Evolutionary conservation across 805 yeast genomes (phyloP), one percentile per base, ranked within the genome.

Genomic region (Saccharomyces eubayanus): DNA sequence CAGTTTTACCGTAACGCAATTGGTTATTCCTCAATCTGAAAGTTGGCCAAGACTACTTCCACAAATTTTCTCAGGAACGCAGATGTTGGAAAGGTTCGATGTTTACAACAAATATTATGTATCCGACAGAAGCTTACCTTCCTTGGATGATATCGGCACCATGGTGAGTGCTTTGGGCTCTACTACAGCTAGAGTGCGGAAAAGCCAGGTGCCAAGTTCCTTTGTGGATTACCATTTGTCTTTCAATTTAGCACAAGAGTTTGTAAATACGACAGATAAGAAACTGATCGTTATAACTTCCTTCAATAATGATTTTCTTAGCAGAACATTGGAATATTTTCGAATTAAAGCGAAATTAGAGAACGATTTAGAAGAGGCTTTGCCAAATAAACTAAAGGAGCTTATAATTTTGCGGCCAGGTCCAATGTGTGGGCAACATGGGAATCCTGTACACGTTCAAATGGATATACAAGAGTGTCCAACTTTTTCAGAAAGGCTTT

Each of bases 391-490:
- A 3, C 48, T 61, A 36, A 49, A 53, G 12, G 57, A 58, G 20
- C 41, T 62, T 12, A 30, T 57, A 4, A 52, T 65, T 3, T 40
- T 65, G 16, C 55, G 65, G 53, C 69, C 69, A 10, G 69, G 69
- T n/a, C 67, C 69, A 27, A 30, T 65, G 4, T 51, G 62, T 21
- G 74, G 73, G 4, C 52, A 45, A 12, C 65, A 58, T 54, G 55
- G 49, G 5, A 45, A 40, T 52, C 59, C n/a, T 43, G 27, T 50
- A 12, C 47, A 51, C 10, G 49, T 21, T 27, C 28, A 31, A 31
- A 24, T 49, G 16, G 48, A 49, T 12, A 50, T 46, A 28, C 48
- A 53, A 9, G 27, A 52, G 30, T 49, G 57, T 6, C 36, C 50
- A 8, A 51, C 51, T 24, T 10, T 55, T 27, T 31, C 51, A 11